Percentiles rank a stretch among this genome's conserved stretches.
Evolutionary conservation across 1,284 basidiomycete genomes (phyloP).

Genomic region (Wolfiporia cocos): DNA sequence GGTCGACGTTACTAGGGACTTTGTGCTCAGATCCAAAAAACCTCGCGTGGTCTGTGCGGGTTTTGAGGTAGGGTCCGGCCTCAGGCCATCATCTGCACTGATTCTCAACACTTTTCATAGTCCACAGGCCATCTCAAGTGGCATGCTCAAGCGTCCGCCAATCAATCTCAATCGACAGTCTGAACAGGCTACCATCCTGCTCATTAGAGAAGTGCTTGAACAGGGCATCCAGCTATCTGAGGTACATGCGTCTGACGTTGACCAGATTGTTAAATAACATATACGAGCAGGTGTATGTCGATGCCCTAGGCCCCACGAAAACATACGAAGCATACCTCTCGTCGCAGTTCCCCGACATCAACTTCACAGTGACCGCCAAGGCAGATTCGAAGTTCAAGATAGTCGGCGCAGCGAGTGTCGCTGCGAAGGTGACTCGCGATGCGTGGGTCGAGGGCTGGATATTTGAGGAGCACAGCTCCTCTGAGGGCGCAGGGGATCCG

Average conservation of each 20-base stretch:
- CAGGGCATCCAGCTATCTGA: constrained; percentile 81
- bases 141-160: constrained; percentile 85
- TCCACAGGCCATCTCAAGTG: constrained; percentile 86
- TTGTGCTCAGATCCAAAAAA: constrained; percentile 62
- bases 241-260: constrained; percentile 34
- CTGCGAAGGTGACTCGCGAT: constrained; percentile 95
- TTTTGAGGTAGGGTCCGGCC: constrained; percentile 49
- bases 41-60: constrained; percentile 80
- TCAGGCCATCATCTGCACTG: too few relatives aligned
- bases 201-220: constrained; percentile 82
- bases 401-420: constrained; percentile 94
- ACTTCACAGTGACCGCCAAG: constrained; percentile 88
- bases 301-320: constrained; percentile 87
- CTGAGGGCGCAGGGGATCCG: constrained; percentile 12
- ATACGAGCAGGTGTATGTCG: constrained; percentile 77
- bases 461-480: constrained; percentile 49
- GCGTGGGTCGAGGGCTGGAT: constrained; percentile 85
- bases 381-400: constrained; percentile 96
- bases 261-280: background rate
- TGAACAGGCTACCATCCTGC: constrained; percentile 83
- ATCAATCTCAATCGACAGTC: constrained; percentile 92
- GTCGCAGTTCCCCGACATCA: constrained; percentile 73
- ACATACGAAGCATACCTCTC: constrained; percentile 83
- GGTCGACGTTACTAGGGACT: constrained; percentile 55
- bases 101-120: constrained; percentile 37